phyloP scores from a whole-genome alignment of 192 early-diverging fungal genomes.

The Umbelopsis sp. region DNA sequence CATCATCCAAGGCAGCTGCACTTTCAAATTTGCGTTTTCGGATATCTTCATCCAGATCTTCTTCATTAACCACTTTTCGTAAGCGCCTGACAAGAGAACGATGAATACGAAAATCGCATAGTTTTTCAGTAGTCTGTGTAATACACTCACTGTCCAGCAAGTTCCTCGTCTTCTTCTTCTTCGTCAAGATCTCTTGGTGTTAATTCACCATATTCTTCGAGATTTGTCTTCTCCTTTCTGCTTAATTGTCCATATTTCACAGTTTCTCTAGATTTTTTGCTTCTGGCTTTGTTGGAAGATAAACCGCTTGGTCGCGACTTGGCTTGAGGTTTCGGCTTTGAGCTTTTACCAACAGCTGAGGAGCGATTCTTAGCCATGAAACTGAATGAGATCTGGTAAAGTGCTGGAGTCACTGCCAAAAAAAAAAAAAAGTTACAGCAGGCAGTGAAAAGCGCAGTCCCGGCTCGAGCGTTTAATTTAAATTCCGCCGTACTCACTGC shows the following conservation, averaged over 20 bases:
- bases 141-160: not conserved
- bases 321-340: not conserved
- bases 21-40: constrained; percentile 42
- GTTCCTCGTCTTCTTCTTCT: constrained; percentile 40
- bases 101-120: not conserved
- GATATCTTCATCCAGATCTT: constrained; percentile 47
- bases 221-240: constrained; percentile 52
- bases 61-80: constrained; percentile 52
- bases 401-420: not conserved
- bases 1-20: constrained; percentile 24
- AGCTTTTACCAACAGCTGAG: constrained; percentile 14
- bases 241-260: constrained; percentile 51
- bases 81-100: constrained; percentile 33
- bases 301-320: constrained; percentile 28
- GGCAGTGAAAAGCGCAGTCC: not conserved
- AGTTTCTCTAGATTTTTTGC: constrained; percentile 38
- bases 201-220: constrained; percentile 75
- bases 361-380: constrained; percentile 16
- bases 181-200: constrained; percentile 54
- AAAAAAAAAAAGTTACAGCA: not conserved
- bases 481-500: not conserved
- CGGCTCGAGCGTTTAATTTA: not conserved
- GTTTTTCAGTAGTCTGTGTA: constrained; percentile 8
- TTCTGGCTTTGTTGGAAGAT: constrained; percentile 29
- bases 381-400: not conserved